Evolutionary conservation across 2,329 filamentous ascomycete species (phyloP).

Genomic region (Colletotrichum sp.): DNA sequence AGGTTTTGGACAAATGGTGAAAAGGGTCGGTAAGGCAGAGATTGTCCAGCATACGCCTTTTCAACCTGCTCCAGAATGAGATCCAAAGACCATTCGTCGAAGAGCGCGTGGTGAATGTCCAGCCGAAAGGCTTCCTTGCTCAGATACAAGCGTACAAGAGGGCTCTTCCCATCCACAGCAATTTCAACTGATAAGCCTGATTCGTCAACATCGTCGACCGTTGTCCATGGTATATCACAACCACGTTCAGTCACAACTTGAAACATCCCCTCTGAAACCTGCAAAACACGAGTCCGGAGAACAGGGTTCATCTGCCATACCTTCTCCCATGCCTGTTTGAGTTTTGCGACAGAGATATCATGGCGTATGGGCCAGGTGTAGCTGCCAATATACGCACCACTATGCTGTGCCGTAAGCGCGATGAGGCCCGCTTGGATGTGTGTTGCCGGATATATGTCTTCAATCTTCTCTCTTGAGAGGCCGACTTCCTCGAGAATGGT

Average conservation of each 20-base stretch:
- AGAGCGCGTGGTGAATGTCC: slow-evolving; percentile 2
- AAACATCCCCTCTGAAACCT: neutral
- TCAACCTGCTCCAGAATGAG: neutral
- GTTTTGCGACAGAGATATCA: neutral
- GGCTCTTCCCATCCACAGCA: neutral
- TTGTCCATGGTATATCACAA: no score
- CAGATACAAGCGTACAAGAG: neutral
- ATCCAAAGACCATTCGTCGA: neutral
- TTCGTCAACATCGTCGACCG: neutral
- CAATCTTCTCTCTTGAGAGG: neutral
- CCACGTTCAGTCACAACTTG: neutral
- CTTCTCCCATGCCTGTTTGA: slow-evolving; percentile 32
- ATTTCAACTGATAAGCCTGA: neutral
- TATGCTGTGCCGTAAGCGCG: slow-evolving; percentile 23
- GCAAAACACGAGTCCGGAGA: slow-evolving; percentile 11
- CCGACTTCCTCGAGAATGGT: neutral
- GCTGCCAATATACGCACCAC: slow-evolving; percentile 17
- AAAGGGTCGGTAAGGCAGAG: neutral
- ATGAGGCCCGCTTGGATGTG: slow-evolving; percentile 22
- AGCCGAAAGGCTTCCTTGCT: neutral
- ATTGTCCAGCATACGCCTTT: slow-evolving; percentile 1
- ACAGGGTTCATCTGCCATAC: neutral
- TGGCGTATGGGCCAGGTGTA: neutral
- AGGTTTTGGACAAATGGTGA: slow-evolving; percentile 2
- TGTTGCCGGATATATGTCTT: slow-evolving; percentile 23